Evolutionary conservation across 2,329 filamentous ascomycete species (phyloP), one percentile per base, ranked within the genome.

Genomic region (Fusarium devonianum): DNA sequence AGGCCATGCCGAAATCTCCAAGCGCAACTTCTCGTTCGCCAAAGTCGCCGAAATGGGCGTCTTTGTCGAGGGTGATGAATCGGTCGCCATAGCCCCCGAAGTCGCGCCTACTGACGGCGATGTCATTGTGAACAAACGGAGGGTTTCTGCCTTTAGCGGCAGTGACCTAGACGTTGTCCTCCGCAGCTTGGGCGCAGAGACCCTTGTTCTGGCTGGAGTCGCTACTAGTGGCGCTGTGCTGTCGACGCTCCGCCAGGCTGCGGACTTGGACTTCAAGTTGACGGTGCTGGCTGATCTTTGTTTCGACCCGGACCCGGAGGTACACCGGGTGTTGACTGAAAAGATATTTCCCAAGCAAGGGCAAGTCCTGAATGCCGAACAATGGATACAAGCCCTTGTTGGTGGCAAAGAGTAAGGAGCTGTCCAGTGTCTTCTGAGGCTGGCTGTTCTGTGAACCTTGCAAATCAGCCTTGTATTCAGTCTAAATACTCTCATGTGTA

Each of bases 301-400:
- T 16, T 13, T 40, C 17, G 37, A 40, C 17, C 18, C 9, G 2
- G 37, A 40, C 18, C 9, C 5, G 4, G 37, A 40, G 37, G 37
- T 40, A 12, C 37, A 40, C 4, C 19, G 37, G 26, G 37, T 40
- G n/a, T 21, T 40, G 16, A 40, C 37, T 1, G n/a, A 40, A 17
- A 40, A 40, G 37, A 26, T 40, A 16, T 40, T 40, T 18, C 12
- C 37, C 3, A 40, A 40, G 77, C 25, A 77, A n/a, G n/a, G n/a
- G n/a, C n/a, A n/a, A n/a, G n/a, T n/a, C n/a, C n/a, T n/a, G n/a
- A n/a, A n/a, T n/a, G n/a, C n/a, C n/a, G n/a, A n/a, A n/a, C n/a
- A n/a, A n/a, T n/a, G n/a, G n/a, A n/a, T n/a, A n/a, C n/a, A n/a
- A n/a, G n/a, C n/a, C n/a, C n/a, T n/a, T n/a, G n/a, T n/a, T n/a